A percentile compares a stretch with the other conserved stretches of the same genome.
Evolutionary conservation across 352 stramenopile genomes (phyloP).

Genomic region (Phytophthora palmivora): DNA sequence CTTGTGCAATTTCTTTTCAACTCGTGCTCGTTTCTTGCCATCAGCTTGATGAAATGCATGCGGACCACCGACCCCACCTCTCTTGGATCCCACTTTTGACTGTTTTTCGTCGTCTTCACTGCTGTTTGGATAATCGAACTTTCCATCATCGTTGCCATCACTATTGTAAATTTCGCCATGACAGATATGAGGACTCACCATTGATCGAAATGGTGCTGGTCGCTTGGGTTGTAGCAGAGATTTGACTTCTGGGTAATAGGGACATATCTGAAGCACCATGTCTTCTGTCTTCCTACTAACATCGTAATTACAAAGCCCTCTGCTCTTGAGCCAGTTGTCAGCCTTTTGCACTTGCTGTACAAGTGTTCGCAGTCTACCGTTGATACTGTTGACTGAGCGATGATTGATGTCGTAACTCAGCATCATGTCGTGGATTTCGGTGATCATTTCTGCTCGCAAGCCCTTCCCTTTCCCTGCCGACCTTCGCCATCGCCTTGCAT

Average conservation of each 20-base stretch:
- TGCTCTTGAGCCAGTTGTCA: conserved; percentile 10
- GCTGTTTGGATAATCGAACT: neutral
- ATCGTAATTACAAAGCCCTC: neutral
- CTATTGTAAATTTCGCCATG: neutral
- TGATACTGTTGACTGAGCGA: conserved; percentile 2
- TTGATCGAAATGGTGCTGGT: neutral
- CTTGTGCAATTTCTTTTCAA: neutral
- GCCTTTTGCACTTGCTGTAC: conserved; percentile 10
- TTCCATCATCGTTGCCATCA: neutral
- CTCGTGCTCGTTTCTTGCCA: neutral
- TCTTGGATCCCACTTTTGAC: conserved; percentile 1
- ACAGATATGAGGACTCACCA: neutral
- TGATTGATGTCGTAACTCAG: conserved; percentile 9
- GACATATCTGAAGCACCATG: conserved; percentile 16
- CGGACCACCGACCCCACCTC: neutral
- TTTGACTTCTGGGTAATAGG: conserved; percentile 7
- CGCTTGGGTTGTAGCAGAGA: conserved; percentile 4
- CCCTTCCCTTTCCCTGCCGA: neutral
- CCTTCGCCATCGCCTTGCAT: conserved; percentile 10
- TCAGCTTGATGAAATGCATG: conserved; percentile 1
- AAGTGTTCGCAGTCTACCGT: neutral
- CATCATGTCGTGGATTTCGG: conserved; percentile 12
- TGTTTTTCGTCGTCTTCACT: conserved; percentile 9
- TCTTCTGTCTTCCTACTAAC: conserved; percentile 2
- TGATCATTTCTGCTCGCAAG: neutral